A percentile compares a stretch with the other conserved stretches of the same genome.
Evolutionary conservation across 345 rosid species (phyloP).

Genomic region (Linum usitatissimum): DNA sequence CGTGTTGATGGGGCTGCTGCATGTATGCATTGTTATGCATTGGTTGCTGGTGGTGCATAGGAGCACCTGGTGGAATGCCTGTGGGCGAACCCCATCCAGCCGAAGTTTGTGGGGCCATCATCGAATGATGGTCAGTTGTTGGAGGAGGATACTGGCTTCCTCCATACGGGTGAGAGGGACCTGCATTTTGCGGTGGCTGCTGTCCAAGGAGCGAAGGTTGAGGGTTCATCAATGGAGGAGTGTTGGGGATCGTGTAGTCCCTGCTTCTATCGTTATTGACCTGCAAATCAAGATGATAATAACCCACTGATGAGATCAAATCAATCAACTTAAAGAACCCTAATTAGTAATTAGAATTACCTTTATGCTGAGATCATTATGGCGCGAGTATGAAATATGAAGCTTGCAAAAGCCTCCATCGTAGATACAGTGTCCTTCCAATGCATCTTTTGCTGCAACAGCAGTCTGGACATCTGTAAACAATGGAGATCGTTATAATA

Average conservation of each 20-base stretch:
- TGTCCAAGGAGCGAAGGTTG: slow-evolving; percentile 64
- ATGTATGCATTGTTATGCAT: slow-evolving; percentile 49
- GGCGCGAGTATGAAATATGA: slow-evolving; percentile 91
- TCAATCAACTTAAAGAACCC: background rate
- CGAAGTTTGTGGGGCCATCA: slow-evolving; percentile 41
- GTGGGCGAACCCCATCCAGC: slow-evolving; percentile 49
- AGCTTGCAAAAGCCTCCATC: slow-evolving; percentile 98
- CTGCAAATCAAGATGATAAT: slow-evolving; percentile 26
- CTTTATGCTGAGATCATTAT: slow-evolving; percentile 93
- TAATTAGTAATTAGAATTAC: slow-evolving; percentile 17
- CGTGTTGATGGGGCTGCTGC: slow-evolving; percentile 49
- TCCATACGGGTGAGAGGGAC: slow-evolving; percentile 36
- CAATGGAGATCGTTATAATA: background rate
- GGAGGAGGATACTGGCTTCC: slow-evolving; percentile 35
- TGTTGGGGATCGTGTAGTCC: slow-evolving; percentile 68
- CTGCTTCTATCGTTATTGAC: slow-evolving; percentile 86
- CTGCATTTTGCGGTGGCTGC: slow-evolving; percentile 39
- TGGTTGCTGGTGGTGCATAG: slow-evolving; percentile 28
- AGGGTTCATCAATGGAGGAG: slow-evolving; percentile 31
- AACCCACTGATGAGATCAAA: background rate
- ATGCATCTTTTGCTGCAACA: slow-evolving; percentile 84
- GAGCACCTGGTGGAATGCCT: slow-evolving; percentile 22
- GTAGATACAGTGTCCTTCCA: slow-evolving; percentile 98
- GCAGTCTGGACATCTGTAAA: slow-evolving; percentile 88
- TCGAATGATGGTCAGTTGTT: slow-evolving; percentile 21